Evolutionary conservation across 1,284 basidiomycete genomes (phyloP), one percentile per base, ranked within the genome.

Genomic region (Leccinum proximum): DNA sequence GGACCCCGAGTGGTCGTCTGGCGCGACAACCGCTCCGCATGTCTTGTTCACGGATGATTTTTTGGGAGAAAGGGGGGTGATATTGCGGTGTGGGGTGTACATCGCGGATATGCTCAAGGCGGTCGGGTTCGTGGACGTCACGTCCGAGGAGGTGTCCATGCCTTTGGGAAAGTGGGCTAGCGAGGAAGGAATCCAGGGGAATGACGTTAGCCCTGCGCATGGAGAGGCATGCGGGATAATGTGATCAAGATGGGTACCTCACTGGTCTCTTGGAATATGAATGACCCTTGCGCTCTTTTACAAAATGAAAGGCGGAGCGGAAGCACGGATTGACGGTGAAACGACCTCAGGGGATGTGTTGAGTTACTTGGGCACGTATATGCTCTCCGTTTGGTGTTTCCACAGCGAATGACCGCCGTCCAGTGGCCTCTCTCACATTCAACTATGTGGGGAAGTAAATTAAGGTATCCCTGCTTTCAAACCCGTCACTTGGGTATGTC

Each of bases 261-360:
- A 92, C 92, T 0, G 89, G 88, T 61, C 79, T 96, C 3, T 79
- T 96, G 6, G 79, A 85, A 67, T 30, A 30, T 30, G 30, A 30
- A 84, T 69, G 79, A 88, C 0, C 84, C 88, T 3, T 1, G 84
- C 87, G 0, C 80, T 96, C 5, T 94, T 96, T 76, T 83, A 91
- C 73, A 96, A 96, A 79, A 90, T 96, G 68, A 89, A 87, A 70
- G 94, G 94, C 1, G 85, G 85, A 3, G 84, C 80, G 11, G 93
- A 96, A 73, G 78, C 87, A 37, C 35, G n/a, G 4, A 84, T 89
- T 0, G 86, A 89, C 62, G 86, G 86, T 1, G 79, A 90, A 2
- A 85, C 82, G 16, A 89, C 86, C 4, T 86, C 87, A 10, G 94
- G 93, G 7, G 94, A 96, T 71, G 94, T 96, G 2, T 84, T 96